Evolutionary conservation across 164 flowering plant genomes (phyloP), one percentile per base, ranked within the genome.

Genomic region (Saururus chinensis): DNA sequence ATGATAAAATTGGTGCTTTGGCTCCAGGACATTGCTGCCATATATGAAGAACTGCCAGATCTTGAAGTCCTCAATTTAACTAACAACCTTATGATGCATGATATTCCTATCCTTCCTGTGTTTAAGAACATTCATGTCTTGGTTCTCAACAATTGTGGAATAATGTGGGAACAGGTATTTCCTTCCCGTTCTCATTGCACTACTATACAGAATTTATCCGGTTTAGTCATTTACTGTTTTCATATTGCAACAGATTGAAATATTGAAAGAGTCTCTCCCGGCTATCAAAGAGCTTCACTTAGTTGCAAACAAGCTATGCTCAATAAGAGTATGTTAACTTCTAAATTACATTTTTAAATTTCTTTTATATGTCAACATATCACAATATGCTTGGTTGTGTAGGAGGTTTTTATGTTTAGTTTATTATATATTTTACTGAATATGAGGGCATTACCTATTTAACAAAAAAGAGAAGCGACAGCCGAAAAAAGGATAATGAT

Each of bases 231-330:
- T 6, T 58, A 58, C 14, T 12, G 14, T 41, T 61, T 69, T 14
- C 54, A 66, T 57, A 74, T 62, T 45, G 49, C 2, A 9, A 68
- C 82, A 92, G 99, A 79, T 93, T 74, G 96, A 88, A 69, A 51
- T 71, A 51, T 84, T 93, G 22, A 79, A 84, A 68, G 76, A 69
- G 59, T 85, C 84, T 37, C 73, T 93, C 10, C 91, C 84, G 55
- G 68, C 67, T 13, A 51, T 88, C 45, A 86, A 86, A 67, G 97
- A 90, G 79, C 81, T 93, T 57, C 97, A 93, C 73, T 70, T 93
- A 66, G 85, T 84, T 86, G 96, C 92, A 54, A 93, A 90, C 71
- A 74, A 71, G n/a, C 67, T 93, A 62, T 76, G 59, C 65, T 70
- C 59, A 63, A 81, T 93, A 68, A 65, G 57, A 77, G 98, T 87